A percentile compares a stretch with the other conserved stretches of the same genome.
These are phyloP conservation scores for Sclerotinia glacialis DNA, from an alignment of 2,329 filamentous ascomycete genomes.

Conservation along the genomic window DNA sequence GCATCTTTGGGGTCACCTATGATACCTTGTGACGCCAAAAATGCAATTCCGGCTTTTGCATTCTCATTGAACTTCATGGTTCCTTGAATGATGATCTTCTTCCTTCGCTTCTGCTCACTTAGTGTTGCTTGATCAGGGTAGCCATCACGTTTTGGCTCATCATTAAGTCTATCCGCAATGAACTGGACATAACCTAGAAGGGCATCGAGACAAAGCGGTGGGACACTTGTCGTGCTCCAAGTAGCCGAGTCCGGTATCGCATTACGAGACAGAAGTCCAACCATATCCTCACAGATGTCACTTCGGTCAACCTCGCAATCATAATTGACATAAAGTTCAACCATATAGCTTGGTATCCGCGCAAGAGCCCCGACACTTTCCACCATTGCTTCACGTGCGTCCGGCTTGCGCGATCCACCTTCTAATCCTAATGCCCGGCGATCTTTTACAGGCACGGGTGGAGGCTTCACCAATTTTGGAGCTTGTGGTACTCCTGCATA, in stretches of 20 bases:
- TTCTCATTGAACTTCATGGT: constrained; percentile 92
- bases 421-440: constrained; percentile 90
- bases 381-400: constrained; percentile 96
- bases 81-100: constrained; percentile 85
- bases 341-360: constrained; percentile 90
- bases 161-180: constrained; percentile 79
- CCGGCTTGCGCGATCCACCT: constrained; percentile 85
- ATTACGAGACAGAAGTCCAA: constrained; percentile 87
- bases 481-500: constrained; percentile 92
- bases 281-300: constrained; percentile 92
- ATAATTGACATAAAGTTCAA: constrained; percentile 95
- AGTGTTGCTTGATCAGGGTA: constrained; percentile 65
- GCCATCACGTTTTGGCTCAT: constrained; percentile 61
- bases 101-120: constrained; percentile 70
- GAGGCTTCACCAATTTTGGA: constrained; percentile 78
- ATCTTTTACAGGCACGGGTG: constrained; percentile 88
- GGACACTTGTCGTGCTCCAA: constrained; percentile 98
- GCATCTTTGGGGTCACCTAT: constrained; percentile 75
- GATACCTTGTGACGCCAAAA: constrained; percentile 79
- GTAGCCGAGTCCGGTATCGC: constrained; percentile 95
- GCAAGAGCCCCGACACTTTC: constrained; percentile 91
- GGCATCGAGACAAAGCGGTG: constrained; percentile 89
- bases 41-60: constrained; percentile 84
- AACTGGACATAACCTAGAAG: constrained; percentile 88
- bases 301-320: constrained; percentile 90